A percentile compares a stretch with the other conserved stretches of the same genome.
Evolutionary conservation across 768 basidiomycete genomes (phyloP).

Genomic region (Agrocybe praecox): DNA sequence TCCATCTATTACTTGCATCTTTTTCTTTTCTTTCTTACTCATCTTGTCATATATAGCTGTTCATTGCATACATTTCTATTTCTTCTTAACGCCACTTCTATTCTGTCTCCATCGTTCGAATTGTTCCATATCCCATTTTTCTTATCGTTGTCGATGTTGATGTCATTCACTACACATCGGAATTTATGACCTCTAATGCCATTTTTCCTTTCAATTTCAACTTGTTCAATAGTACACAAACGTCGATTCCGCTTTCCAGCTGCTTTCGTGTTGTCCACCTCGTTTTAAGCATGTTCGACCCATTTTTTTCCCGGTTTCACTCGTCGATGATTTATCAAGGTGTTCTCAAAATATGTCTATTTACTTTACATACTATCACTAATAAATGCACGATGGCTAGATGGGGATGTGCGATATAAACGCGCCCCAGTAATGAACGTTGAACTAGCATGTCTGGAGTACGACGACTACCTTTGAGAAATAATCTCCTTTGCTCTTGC

Average conservation of each 20-base stretch:
- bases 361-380: too few species aligned
- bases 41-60: neutral
- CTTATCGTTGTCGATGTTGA: neutral
- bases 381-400: too few species aligned
- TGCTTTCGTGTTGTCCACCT: neutral
- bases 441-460: constrained; percentile 37
- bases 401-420: too few species aligned
- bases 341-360: too few species aligned
- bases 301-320: too few species aligned
- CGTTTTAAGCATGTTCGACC: too few species aligned
- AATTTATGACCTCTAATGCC: constrained; percentile 27
- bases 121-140: neutral
- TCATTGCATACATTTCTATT: neutral
- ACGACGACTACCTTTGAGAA: constrained; percentile 35
- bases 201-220: neutral
- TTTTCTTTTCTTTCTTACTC: neutral
- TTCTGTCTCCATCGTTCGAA: neutral
- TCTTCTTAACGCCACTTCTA: neutral
- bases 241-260: neutral
- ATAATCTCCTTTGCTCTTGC: constrained; percentile 32
- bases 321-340: too few species aligned
- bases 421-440: constrained; percentile 18
- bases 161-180: neutral
- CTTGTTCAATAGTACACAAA: neutral
- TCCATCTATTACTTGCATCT: neutral